Conservation (phyloP, 2,329 filamentous ascomycete species). For the Shiraia bambusicola region DNA sequence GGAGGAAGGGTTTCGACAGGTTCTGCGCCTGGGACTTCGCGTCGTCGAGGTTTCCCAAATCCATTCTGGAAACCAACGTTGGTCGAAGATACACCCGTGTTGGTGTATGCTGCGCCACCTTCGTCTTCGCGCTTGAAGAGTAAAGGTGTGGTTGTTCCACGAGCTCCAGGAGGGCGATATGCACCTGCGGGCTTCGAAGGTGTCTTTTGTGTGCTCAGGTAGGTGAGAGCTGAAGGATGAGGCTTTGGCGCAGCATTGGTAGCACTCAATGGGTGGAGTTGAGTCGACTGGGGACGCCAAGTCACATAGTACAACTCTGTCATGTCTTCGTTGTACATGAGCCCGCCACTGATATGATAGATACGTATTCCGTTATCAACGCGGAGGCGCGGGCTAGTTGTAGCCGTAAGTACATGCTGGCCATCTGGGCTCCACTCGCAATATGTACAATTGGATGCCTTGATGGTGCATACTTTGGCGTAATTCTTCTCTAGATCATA, state of each 20-base stretch:
- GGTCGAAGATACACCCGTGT: slow-evolving; percentile 72
- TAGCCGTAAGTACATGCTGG: slow-evolving; percentile 94
- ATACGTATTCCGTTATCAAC: slow-evolving; percentile 96
- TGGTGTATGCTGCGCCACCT: slow-evolving; percentile 83
- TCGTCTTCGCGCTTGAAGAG: slow-evolving; percentile 98
- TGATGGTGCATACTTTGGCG: slow-evolving; percentile 87
- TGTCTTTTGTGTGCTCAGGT: slow-evolving; percentile 84
- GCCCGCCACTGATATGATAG: slow-evolving; percentile 83
- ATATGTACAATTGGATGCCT: slow-evolving; percentile 92
- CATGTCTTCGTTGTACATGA: slow-evolving; percentile 97
- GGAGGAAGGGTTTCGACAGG: slow-evolving; percentile 63
- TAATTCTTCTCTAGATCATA: slow-evolving; percentile 96
- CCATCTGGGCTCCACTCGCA: slow-evolving; percentile 98
- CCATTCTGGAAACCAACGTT: slow-evolving; percentile 64
- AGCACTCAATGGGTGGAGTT: slow-evolving; percentile 63
- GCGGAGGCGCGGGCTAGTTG: slow-evolving; percentile 88
- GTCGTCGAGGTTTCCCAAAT: slow-evolving; percentile 73
- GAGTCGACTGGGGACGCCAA: slow-evolving; percentile 76
- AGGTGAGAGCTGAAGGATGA: slow-evolving; percentile 79
- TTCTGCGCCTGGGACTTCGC: slow-evolving; percentile 86
- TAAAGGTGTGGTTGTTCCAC: slow-evolving; percentile 82
- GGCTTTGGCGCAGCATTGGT: slow-evolving; percentile 72
- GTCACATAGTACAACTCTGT: slow-evolving; percentile 83
- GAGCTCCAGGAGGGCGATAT: slow-evolving; percentile 90
- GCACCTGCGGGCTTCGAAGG: slow-evolving; percentile 96